These are phyloP conservation scores for Cladochytrium replicatum DNA, from an alignment of 192 early-diverging fungal species.

Conservation along the genomic window DNA sequence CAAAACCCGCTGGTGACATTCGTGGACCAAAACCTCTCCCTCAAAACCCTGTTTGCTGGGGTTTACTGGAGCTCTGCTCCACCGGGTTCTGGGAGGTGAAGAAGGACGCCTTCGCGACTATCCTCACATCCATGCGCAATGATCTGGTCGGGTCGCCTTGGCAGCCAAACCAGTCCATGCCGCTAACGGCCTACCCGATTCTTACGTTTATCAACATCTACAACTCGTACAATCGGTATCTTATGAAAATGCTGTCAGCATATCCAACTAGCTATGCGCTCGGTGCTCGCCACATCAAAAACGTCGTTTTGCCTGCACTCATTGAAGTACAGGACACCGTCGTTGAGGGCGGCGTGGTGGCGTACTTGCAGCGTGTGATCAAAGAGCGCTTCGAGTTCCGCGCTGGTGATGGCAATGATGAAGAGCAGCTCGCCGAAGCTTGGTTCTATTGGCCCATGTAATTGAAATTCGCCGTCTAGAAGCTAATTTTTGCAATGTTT, in stretches of 20 bases:
- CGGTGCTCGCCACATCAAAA: background rate
- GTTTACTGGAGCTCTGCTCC: background rate
- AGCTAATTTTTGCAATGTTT: background rate
- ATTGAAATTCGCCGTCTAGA: background rate
- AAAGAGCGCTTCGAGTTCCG: background rate
- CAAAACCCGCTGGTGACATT: background rate
- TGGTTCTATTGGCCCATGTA: constrained; percentile 1
- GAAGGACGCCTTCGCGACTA: background rate
- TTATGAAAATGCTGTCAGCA: background rate
- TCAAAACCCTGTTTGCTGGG: background rate
- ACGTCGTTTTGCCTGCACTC: background rate
- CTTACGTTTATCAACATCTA: background rate
- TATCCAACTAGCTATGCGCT: background rate
- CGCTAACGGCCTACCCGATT: background rate
- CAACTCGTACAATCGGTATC: background rate
- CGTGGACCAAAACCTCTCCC: background rate
- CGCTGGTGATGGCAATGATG: background rate
- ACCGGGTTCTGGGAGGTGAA: background rate
- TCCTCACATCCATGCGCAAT: background rate
- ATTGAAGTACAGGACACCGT: background rate
- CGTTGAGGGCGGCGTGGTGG: background rate
- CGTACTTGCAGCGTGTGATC: background rate
- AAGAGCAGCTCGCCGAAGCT: background rate
- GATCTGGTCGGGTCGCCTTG: background rate
- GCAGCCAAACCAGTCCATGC: background rate